phyloP scores from a whole-genome alignment of 169 alveolate genomes.

The Besnoitia besnoiti region DNA sequence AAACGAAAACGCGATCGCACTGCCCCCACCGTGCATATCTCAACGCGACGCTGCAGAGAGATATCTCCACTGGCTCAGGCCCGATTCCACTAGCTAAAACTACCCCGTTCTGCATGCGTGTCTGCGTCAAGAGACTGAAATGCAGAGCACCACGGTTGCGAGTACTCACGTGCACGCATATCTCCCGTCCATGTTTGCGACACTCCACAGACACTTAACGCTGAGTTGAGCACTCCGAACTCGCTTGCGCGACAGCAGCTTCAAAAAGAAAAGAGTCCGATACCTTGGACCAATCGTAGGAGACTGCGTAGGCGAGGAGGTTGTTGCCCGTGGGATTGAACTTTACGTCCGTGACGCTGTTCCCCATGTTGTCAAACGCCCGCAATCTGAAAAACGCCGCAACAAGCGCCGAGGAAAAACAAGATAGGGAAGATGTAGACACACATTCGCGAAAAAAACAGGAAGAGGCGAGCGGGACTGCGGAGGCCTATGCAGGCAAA shows the following conservation, averaged over 20 bases:
- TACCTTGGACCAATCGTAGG: slow-evolving; percentile 71
- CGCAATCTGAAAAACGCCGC: slow-evolving; percentile 37
- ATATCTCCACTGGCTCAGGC: too few species aligned
- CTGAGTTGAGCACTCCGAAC: neutral
- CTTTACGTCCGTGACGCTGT: slow-evolving; percentile 63
- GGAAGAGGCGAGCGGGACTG: too few species aligned
- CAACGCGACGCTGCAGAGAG: too few species aligned
- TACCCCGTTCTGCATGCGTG: too few species aligned
- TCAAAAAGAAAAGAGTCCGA: too few species aligned
- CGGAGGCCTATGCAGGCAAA: too few species aligned
- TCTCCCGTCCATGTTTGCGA: too few species aligned
- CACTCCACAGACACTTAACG: neutral
- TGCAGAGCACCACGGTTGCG: too few species aligned
- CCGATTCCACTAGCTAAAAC: too few species aligned
- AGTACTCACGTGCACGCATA: neutral
- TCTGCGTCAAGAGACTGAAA: neutral
- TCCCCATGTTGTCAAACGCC: slow-evolving; percentile 63
- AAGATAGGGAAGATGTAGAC: neutral
- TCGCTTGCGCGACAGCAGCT: neutral
- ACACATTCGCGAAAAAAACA: neutral
- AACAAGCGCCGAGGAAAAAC: neutral
- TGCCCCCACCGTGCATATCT: too few species aligned
- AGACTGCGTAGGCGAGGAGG: slow-evolving; percentile 66
- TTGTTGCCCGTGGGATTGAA: slow-evolving; percentile 59
- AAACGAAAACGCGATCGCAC: too few species aligned